Base-by-base conservation (phyloP, 2,329 filamentous ascomycete genomes). In the Stachybotrys chlorohalonatus region DNA sequence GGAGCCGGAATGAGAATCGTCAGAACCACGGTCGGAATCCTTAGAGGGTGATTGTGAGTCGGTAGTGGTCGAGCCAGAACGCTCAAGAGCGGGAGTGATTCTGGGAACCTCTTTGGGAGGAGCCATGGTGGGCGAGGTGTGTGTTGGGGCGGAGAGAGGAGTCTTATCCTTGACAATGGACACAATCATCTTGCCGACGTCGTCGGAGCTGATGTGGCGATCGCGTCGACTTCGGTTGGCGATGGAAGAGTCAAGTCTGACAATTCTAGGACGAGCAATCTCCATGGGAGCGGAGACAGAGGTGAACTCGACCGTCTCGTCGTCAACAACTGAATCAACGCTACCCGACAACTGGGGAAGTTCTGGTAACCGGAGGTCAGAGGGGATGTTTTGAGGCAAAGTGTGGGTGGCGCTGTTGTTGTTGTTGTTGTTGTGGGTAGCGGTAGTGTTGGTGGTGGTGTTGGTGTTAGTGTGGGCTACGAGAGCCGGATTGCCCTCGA, bases 171-270 rank as follows among this genome's bases (percentile, higher is more conserved):
- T 89, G 67, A 96, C 94, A 54, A 96, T 96, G 46, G 87, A 90
- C 55, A 89, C 84, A 47, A 96, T 90, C 82, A 97, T 95, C 75
- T 95, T 95, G 72, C 96, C 90, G 32, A 97, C 80, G 63, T 94
- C 89, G 65, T 90, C 82, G 7, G 93, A 90, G n/a, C 91, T 95
- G 62, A 96, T 93, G 73, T 96, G 92, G 65, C 89, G 87, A 68
- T 94, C 89, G 79, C 84, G 60, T 85, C 87, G 83, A 66, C 86
- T 89, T 57, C 88, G 81, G 69, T 82, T 86, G 67, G 82, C 80
- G 32, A 81, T 82, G 64, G 79, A 85, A 11, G 87, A 92, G 68
- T 92, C 88, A 63, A 86, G 81, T 63, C 86, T 80, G 63, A 79
- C 80, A 62, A 89, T 83, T 60, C 85, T 81, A 57, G 90, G 89